These are phyloP conservation scores for Harrya chromipes DNA, from an alignment of 768 basidiomycete species.

Conservation along the genomic window DNA sequence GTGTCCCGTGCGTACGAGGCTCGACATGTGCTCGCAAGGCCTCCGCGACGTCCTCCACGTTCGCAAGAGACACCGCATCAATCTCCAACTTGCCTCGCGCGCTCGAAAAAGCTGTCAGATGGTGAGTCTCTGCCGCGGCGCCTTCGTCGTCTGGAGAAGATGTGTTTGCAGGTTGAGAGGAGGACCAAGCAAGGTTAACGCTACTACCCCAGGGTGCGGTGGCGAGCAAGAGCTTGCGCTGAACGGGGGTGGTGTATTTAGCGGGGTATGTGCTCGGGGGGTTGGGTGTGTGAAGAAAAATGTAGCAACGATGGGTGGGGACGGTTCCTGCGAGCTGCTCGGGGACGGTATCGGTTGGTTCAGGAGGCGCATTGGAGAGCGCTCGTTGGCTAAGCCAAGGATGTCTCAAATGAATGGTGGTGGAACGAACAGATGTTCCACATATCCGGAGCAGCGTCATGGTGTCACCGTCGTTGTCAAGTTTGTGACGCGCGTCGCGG, in stretches of 20 bases:
- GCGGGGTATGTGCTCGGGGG: constrained; percentile 51
- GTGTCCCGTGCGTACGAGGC: constrained; percentile 20
- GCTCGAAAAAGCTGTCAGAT: constrained; percentile 52
- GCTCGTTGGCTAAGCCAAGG: background rate
- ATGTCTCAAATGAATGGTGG: background rate
- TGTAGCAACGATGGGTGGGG: constrained; percentile 49
- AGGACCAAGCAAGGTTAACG: constrained; percentile 61
- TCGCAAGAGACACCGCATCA: constrained; percentile 44
- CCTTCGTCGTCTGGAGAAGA: constrained; percentile 5
- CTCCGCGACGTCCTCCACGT: constrained; percentile 46
- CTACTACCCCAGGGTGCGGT: constrained; percentile 47
- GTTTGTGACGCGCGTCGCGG: too few species aligned
- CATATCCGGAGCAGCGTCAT: background rate
- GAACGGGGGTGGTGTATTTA: constrained; percentile 45
- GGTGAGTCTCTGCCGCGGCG: constrained; percentile 20
- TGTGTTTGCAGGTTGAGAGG: constrained; percentile 20
- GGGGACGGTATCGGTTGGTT: background rate
- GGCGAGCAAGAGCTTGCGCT: constrained; percentile 46
- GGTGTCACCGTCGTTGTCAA: too few species aligned
- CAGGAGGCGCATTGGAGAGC: constrained; percentile 2
- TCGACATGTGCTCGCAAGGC: constrained; percentile 31
- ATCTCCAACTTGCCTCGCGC: constrained; percentile 48
- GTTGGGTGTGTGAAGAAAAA: constrained; percentile 50
- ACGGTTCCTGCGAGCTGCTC: constrained; percentile 48
- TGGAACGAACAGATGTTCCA: background rate